Evolutionary conservation across 2,329 filamentous ascomycete genomes (phyloP), one percentile per base, ranked within the genome.

Genomic region (Pestalotiopsis sp.): DNA sequence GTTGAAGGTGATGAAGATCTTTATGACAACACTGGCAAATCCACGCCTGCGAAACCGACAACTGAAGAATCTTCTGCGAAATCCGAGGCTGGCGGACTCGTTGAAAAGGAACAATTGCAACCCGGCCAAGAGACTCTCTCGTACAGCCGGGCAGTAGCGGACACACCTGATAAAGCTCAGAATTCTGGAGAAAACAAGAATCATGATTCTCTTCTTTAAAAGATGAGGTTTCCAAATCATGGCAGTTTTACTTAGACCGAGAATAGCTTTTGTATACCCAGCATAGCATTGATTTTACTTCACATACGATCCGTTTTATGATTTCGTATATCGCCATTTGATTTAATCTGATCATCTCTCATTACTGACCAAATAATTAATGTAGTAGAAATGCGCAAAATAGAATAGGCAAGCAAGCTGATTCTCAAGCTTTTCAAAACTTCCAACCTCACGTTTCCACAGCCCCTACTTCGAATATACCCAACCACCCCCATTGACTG

Each of bases 101-200:
- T 9, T 14, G 23, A 52, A 4, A 25, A 49, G 17, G 20, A 17
- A n/a, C 4, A 45, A 31, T 17, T 17, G 38, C 38, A 49, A 64
- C 13, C 13, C 5, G 17, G 20, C 49, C 61, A 64, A 23, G 61
- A 64, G 61, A 14, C 61, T 3, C n/a, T 39, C 1, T 64, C 61
- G 7, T 64, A 64, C 61, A 64, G 61, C 38, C n/a, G 39, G 20
- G 13, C 38, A 49, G 61, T 64, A 14, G 61, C 39, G 20, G 39
- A 45, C 38, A 20, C 23, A 20, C 14, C 20, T 11, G 61, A 64
- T 12, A 5, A 23, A 36, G 61, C 23, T 20, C 6, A 45, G 38
- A 23, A 4, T 4, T 39, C n/a, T 12, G 27, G 57, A 17, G 57
- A 59, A 11, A 59, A 6, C 59, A 62, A 39, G 14, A 9, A 36